phyloP scores from a whole-genome alignment of 352 stramenopile species.

The Globisporangium lucens region DNA sequence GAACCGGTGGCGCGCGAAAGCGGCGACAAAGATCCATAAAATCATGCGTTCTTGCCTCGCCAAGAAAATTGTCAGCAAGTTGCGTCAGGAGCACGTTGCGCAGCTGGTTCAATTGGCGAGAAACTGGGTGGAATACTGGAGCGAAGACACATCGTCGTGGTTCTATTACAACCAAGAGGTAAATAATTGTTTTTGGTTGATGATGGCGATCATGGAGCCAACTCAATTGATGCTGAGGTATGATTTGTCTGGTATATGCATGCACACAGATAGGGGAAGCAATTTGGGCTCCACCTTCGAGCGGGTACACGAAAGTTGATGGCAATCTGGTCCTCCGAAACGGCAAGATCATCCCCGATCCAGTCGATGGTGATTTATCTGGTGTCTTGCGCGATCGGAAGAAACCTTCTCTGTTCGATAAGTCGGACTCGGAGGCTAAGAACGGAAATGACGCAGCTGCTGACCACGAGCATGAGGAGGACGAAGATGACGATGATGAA shows the following conservation, averaged over 20 bases:
- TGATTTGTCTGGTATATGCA: neutral
- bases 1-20: slow-evolving; percentile 43
- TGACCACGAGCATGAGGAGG: slow-evolving; percentile 16
- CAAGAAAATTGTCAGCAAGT: slow-evolving; percentile 27
- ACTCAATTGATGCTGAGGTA: no score
- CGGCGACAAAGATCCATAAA: slow-evolving; percentile 70
- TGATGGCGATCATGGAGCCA: neutral
- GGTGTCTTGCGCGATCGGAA: slow-evolving; percentile 29
- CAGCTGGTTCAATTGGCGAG: slow-evolving; percentile 46
- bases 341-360: slow-evolving; percentile 60
- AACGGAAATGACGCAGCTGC: neutral
- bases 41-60: slow-evolving; percentile 47
- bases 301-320: slow-evolving; percentile 69
- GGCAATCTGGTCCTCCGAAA: slow-evolving; percentile 67
- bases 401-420: slow-evolving; percentile 13
- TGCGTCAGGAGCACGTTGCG: slow-evolving; percentile 31
- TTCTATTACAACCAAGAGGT: slow-evolving; percentile 79
- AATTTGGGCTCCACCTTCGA: slow-evolving; percentile 61
- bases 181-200: neutral
- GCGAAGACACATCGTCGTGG: slow-evolving; percentile 62
- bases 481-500: slow-evolving; percentile 45
- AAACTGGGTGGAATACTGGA: slow-evolving; percentile 76
- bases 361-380: slow-evolving; percentile 32
- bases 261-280: slow-evolving; percentile 52
- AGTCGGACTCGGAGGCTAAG: slow-evolving; percentile 3